These are phyloP conservation scores for Rostrohypoxylon terebratum DNA, from an alignment of 495 filamentous ascomycete species.

Conservation along the genomic window DNA sequence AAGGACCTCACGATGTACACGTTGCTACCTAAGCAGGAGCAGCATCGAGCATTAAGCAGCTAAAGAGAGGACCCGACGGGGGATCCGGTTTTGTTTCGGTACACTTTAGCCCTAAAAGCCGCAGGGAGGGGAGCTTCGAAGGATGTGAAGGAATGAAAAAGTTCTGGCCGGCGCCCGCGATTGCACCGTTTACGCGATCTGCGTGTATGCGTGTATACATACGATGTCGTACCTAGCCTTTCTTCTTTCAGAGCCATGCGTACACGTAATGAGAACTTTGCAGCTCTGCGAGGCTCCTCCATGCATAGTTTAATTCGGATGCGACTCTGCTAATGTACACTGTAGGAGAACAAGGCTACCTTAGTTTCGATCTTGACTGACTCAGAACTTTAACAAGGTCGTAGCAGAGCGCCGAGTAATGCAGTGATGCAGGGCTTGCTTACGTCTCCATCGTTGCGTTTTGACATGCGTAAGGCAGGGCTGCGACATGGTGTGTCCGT, in stretches of 20 bases:
- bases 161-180: neutral
- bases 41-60: neutral
- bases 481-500: neutral
- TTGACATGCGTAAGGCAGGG: constrained; percentile 17
- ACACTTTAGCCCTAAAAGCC: neutral
- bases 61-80: neutral
- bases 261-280: neutral
- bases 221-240: neutral
- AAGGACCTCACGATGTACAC: neutral
- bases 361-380: constrained; percentile 10
- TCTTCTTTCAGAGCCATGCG: neutral
- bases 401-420: neutral
- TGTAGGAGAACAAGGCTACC: neutral
- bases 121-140: constrained; percentile 2
- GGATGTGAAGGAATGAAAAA: constrained; percentile 10
- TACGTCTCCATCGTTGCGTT: constrained; percentile 11
- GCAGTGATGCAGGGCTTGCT: constrained; percentile 1
- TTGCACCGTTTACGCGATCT: neutral
- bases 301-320: constrained; percentile 11
- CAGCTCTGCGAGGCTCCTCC: constrained; percentile 6
- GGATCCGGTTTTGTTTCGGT: neutral
- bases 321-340: neutral
- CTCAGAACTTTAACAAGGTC: constrained; percentile 8
- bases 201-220: neutral
- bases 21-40: neutral